Evolutionary conservation across 1,139 yeast genomes (phyloP).

Genomic region (Nakaseomyces nivariensis): DNA sequence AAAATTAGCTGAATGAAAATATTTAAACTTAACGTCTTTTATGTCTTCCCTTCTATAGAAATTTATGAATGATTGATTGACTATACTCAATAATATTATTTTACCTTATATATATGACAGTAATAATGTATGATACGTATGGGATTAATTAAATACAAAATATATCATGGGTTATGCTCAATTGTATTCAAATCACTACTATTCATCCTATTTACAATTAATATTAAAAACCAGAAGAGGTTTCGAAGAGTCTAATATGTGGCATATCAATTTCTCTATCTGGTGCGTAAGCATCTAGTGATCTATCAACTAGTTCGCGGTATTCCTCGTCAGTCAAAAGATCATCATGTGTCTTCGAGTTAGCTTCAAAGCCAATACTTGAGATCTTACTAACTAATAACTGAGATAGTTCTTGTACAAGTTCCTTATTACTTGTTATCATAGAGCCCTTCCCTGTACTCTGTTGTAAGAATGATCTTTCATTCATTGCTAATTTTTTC

Average conservation of each 20-base stretch:
- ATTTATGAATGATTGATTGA: not conserved
- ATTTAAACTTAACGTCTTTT: not conserved
- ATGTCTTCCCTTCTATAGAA: not conserved
- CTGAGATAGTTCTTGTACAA: slow-evolving; percentile 25
- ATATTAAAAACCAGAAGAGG: slow-evolving; percentile 17
- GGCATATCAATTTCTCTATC: slow-evolving; percentile 19
- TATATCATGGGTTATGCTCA: not conserved
- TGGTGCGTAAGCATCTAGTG: slow-evolving; percentile 36
- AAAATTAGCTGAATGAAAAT: not conserved
- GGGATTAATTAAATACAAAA: not conserved
- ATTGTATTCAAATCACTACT: not conserved
- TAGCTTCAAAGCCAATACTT: slow-evolving; percentile 22
- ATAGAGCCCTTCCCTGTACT: slow-evolving; percentile 10
- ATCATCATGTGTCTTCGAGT: slow-evolving; percentile 14
- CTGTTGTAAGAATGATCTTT: slow-evolving; percentile 22
- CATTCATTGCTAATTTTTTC: slow-evolving; percentile 32
- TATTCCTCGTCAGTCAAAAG: slow-evolving; percentile 37
- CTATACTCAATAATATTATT: too few relatives aligned
- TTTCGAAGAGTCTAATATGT: slow-evolving; percentile 26
- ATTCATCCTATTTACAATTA: too few relatives aligned
- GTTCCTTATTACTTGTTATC: slow-evolving; percentile 22
- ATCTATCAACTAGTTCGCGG: slow-evolving; percentile 45
- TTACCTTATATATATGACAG: too few relatives aligned
- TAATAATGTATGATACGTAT: too few relatives aligned
- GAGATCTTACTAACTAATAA: slow-evolving; percentile 22